Percentiles rank a stretch among this genome's conserved stretches.
Evolutionary conservation across 2,329 filamentous ascomycete species (phyloP).

Genomic region (Lachnellula subtilissima): DNA sequence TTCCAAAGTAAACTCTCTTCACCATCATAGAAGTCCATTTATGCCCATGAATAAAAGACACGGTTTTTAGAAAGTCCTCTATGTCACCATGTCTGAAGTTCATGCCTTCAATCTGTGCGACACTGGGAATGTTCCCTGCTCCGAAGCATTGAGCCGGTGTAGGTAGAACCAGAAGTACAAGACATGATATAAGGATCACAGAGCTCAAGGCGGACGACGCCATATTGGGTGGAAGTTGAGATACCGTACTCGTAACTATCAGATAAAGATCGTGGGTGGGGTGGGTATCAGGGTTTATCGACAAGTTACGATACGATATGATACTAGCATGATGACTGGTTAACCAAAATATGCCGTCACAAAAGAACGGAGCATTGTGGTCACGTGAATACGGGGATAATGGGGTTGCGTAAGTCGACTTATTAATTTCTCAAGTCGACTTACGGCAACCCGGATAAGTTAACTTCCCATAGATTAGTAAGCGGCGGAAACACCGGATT

Average conservation of each 20-base stretch:
- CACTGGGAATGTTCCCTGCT: slow-evolving; percentile 67
- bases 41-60: slow-evolving; percentile 73
- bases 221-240: slow-evolving; percentile 15
- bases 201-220: slow-evolving; percentile 16
- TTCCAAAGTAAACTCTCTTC: slow-evolving; percentile 77
- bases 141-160: slow-evolving; percentile 58
- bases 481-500: background rate
- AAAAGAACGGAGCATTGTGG: too few relatives aligned
- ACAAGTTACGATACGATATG: background rate
- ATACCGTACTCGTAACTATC: background rate
- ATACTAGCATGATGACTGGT: too few relatives aligned
- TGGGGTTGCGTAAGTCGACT: too few relatives aligned
- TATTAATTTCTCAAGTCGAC: too few relatives aligned
- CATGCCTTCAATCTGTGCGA: slow-evolving; percentile 52
- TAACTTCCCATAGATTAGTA: too few relatives aligned
- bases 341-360: too few relatives aligned
- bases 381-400: too few relatives aligned
- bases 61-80: slow-evolving; percentile 73
- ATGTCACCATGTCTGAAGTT: slow-evolving; percentile 75
- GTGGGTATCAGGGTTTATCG: background rate
- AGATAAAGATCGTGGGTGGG: background rate
- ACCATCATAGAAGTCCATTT: slow-evolving; percentile 81
- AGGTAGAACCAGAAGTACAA: slow-evolving; percentile 54
- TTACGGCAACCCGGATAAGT: too few relatives aligned
- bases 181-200: slow-evolving; percentile 44